These are phyloP conservation scores for Aspergillus pseudonomiae DNA, from an alignment of 2,329 filamentous ascomycete genomes.

Conservation along the genomic window DNA sequence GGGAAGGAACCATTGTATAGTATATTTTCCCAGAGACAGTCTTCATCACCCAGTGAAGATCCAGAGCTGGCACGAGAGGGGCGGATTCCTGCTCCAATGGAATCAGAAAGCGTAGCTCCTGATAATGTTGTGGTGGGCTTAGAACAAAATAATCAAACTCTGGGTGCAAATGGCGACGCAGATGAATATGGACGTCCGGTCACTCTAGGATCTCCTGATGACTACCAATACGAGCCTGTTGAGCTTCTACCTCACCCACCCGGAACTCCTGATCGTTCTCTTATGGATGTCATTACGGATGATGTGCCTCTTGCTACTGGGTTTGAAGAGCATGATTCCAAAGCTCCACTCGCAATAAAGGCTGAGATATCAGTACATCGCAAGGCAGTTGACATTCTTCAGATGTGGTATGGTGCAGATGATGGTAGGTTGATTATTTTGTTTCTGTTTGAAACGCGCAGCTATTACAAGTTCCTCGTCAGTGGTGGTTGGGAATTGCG, in stretches of 20 bases:
- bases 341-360: not conserved
- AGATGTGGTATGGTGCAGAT: not conserved
- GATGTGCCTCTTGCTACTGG: not conserved
- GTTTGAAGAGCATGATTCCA: not conserved
- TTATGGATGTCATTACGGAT: not conserved
- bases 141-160: too few relatives aligned
- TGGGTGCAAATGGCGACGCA: too few relatives aligned
- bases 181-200: too few relatives aligned
- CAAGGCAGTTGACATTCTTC: not conserved
- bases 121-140: too few relatives aligned
- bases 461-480: not conserved
- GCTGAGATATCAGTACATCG: not conserved
- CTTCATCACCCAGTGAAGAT: not conserved
- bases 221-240: too few relatives aligned
- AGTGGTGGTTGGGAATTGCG: not conserved
- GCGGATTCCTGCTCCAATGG: too few relatives aligned
- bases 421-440: not conserved
- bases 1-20: not conserved
- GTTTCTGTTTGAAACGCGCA: not conserved
- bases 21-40: not conserved
- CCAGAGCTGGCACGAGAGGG: too few relatives aligned
- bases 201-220: too few relatives aligned
- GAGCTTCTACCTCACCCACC: too few relatives aligned
- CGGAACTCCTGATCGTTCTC: not conserved
- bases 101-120: too few relatives aligned